Conservation (phyloP, 1,139 yeast genomes). For the Schwanniomyces etchellsii region DNA sequence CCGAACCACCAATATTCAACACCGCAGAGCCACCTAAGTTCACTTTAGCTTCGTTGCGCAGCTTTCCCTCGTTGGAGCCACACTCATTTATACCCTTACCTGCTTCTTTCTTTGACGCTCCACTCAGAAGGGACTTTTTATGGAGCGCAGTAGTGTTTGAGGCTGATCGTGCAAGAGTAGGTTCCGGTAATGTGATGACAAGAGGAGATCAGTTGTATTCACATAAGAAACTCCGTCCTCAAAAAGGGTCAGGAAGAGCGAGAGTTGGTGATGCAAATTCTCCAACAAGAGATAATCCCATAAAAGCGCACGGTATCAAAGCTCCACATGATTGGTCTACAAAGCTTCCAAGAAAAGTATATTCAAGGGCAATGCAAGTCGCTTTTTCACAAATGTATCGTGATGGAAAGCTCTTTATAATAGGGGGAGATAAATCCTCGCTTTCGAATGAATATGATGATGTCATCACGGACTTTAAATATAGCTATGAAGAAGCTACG, state of each 20-base stretch:
- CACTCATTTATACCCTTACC: slow-evolving; percentile 71
- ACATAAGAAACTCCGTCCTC: slow-evolving; percentile 75
- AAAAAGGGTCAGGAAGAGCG: slow-evolving; percentile 93
- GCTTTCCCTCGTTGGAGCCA: slow-evolving; percentile 90
- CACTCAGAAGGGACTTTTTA: slow-evolving; percentile 81
- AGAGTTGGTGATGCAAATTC: slow-evolving; percentile 96
- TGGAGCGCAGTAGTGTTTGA: slow-evolving; percentile 95
- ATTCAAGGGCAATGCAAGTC: slow-evolving; percentile 67
- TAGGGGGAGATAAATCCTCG: slow-evolving; percentile 45
- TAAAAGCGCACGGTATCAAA: slow-evolving; percentile 80
- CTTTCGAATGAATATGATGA: slow-evolving; percentile 13
- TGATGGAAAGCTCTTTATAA: slow-evolving; percentile 62
- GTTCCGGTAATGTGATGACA: slow-evolving; percentile 79
- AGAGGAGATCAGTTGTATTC: slow-evolving; percentile 86
- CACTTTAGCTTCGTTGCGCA: slow-evolving; percentile 74
- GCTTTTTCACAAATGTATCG: slow-evolving; percentile 81
- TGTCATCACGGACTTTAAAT: slow-evolving; percentile 39
- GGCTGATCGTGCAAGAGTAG: slow-evolving; percentile 85
- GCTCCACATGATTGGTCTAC: slow-evolving; percentile 92
- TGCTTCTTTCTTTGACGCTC: slow-evolving; percentile 57
- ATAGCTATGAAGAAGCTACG: slow-evolving; percentile 46
- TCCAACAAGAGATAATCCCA: slow-evolving; percentile 87
- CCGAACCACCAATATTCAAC: slow-evolving; percentile 14
- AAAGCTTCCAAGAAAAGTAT: slow-evolving; percentile 69
- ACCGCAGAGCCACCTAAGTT: slow-evolving; percentile 57